These are phyloP conservation scores for Moricandia moricandioides DNA, from an alignment of 345 rosid genomes.

Conservation along the genomic window DNA sequence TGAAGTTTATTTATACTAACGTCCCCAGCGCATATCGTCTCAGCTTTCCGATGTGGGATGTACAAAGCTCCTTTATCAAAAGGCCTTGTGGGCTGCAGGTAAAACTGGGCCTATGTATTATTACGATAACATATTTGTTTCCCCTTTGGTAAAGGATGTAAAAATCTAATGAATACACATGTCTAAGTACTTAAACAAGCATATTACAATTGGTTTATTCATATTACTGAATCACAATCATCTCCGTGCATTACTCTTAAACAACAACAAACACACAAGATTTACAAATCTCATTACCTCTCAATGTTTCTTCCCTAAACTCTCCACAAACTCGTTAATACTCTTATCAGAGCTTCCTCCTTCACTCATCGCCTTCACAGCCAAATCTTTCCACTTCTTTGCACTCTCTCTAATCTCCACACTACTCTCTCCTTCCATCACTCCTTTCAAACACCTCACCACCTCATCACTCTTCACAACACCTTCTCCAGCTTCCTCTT, in stretches of 20 bases:
- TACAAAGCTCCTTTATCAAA: not conserved
- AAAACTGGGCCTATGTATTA: not conserved
- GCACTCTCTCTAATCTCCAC: conserved; percentile 44
- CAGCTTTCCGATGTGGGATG: not conserved
- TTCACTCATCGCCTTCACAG: conserved; percentile 48
- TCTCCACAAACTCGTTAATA: conserved; percentile 43
- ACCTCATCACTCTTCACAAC: conserved; percentile 55
- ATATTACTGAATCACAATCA: not conserved
- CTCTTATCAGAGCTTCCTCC: conserved; percentile 47
- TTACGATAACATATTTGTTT: not conserved
- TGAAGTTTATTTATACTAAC: not conserved
- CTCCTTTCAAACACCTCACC: conserved; percentile 52
- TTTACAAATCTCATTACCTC: conserved; percentile 11
- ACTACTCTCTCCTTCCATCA: conserved; percentile 58
- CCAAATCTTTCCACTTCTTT: conserved; percentile 51
- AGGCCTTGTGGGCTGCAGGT: not conserved
- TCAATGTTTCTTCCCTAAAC: conserved; percentile 30
- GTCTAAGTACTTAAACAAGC: not conserved
- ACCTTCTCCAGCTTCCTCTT: conserved; percentile 50
- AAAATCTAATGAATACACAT: not conserved
- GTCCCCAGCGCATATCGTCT: not conserved
- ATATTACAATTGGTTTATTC: not conserved
- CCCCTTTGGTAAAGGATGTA: not conserved
- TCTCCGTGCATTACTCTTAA: not conserved
- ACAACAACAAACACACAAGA: conserved; percentile 2